A percentile compares a stretch with the other conserved stretches of the same genome.
phyloP scores from a whole-genome alignment of 2,329 filamentous ascomycete species.

The Colletotrichum magnum region DNA sequence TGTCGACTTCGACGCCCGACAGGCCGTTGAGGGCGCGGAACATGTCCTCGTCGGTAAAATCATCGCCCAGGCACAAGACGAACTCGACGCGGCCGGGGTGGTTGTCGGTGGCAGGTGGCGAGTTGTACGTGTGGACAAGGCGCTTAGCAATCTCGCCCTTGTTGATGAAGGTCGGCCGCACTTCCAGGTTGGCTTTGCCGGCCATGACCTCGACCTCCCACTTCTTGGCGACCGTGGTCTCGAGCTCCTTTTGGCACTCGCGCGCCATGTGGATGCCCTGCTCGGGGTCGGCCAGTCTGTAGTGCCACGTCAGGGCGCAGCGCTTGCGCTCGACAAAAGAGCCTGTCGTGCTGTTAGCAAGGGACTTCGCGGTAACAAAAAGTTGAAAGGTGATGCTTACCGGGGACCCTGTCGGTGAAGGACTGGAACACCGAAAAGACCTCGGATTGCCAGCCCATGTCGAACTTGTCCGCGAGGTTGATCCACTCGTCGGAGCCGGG shows the following conservation, averaged over 20 bases:
- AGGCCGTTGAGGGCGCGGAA: conserved; percentile 84
- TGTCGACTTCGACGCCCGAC: conserved; percentile 66
- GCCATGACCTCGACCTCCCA: conserved; percentile 98
- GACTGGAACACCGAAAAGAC: conserved; percentile 88
- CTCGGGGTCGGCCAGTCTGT: conserved; percentile 90
- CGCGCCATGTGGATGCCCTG: conserved; percentile 84
- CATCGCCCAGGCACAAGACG: conserved; percentile 91
- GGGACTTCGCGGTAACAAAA: too few species aligned
- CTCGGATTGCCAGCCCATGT: conserved; percentile 94
- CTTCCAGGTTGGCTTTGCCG: conserved; percentile 96
- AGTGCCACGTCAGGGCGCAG: conserved; percentile 97
- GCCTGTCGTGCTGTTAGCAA: conserved; percentile 60
- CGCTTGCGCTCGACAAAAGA: conserved; percentile 96
- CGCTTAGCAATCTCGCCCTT: conserved; percentile 95
- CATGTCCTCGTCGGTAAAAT: conserved; percentile 98
- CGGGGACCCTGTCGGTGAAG: conserved; percentile 89
- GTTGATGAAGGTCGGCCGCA: conserved; percentile 97
- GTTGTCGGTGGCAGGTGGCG: conserved; percentile 59
- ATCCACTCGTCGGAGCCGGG: conserved; percentile 85
- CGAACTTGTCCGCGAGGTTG: conserved; percentile 86
- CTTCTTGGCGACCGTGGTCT: conserved; percentile 79
- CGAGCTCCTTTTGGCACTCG: conserved; percentile 86
- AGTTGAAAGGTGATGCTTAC: conserved; percentile 59
- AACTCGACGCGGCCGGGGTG: conserved; percentile 78
- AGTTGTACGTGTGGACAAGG: conserved; percentile 81